Evolutionary conservation across 768 basidiomycete species (phyloP).

Genomic region (Naganishia onofrii): DNA sequence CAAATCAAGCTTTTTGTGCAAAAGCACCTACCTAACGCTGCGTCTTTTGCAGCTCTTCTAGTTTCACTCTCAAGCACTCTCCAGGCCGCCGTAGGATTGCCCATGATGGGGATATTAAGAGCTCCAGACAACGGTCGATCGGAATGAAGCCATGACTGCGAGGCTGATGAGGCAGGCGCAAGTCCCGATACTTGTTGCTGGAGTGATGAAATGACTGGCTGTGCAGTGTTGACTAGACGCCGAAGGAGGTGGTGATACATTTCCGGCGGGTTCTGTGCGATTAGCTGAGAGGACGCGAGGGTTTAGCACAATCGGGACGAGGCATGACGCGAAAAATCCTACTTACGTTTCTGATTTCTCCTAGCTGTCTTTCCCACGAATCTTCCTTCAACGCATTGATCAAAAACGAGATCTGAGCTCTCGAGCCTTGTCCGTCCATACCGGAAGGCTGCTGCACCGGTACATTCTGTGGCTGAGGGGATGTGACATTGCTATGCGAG

Average conservation of each 20-base stretch:
- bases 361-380: slow-evolving; percentile 88
- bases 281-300: slow-evolving; percentile 62
- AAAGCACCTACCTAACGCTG: slow-evolving; percentile 39
- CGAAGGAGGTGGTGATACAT: slow-evolving; percentile 97
- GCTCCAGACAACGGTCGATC: slow-evolving; percentile 26
- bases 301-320: neutral
- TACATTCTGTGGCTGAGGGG: slow-evolving; percentile 1
- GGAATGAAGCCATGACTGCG: slow-evolving; percentile 42
- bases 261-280: slow-evolving; percentile 93
- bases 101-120: slow-evolving; percentile 40
- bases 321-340: no score
- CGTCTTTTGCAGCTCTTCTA: slow-evolving; percentile 46
- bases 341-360: slow-evolving; percentile 90
- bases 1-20: neutral
- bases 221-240: slow-evolving; percentile 82
- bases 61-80: slow-evolving; percentile 49
- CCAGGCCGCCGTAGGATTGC: slow-evolving; percentile 48
- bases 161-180: slow-evolving; percentile 87
- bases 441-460: neutral
- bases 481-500: slow-evolving; percentile 6
- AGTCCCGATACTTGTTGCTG: slow-evolving; percentile 36
- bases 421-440: slow-evolving; percentile 35
- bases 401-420: slow-evolving; percentile 91
- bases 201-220: slow-evolving; percentile 43
- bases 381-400: slow-evolving; percentile 95